Conservation (phyloP, 2,329 filamentous ascomycete genomes). For the Keithomyces neogunnii region DNA sequence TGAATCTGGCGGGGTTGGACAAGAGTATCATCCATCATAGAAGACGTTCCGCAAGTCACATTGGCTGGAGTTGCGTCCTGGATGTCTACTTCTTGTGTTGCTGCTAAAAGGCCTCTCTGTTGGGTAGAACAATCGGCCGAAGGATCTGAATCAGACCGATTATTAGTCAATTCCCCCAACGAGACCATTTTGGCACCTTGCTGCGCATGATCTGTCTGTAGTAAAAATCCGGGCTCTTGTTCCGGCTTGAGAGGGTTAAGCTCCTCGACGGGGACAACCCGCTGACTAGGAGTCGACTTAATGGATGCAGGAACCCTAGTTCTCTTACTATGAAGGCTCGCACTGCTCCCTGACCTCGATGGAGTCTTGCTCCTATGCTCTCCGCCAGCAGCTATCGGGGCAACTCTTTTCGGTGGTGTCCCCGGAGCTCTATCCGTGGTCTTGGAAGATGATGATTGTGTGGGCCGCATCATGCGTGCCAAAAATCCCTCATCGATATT, state of each 20-base stretch:
- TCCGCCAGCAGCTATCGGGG: slow-evolving; percentile 10
- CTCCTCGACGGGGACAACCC: not conserved
- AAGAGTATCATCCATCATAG: not conserved
- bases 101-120: not conserved
- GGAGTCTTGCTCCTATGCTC: not conserved
- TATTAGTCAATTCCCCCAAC: no score
- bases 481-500: slow-evolving; percentile 63
- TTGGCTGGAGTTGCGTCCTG: not conserved
- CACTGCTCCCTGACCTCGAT: slow-evolving; percentile 1
- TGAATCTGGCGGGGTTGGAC: no score
- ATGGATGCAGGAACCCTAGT: not conserved
- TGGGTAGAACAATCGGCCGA: not conserved
- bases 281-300: not conserved
- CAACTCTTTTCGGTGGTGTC: slow-evolving; percentile 39
- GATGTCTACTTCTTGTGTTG: not conserved
- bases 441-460: slow-evolving; percentile 60
- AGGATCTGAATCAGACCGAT: not conserved
- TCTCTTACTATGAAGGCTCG: not conserved
- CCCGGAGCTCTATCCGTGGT: slow-evolving; percentile 50
- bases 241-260: not conserved
- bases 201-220: no score
- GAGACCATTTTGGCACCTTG: no score
- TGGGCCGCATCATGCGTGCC: slow-evolving; percentile 76
- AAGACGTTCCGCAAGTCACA: not conserved
- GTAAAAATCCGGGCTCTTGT: no score